phyloP scores from a whole-genome alignment of 345 rosid species.

The Populus tremula region DNA sequence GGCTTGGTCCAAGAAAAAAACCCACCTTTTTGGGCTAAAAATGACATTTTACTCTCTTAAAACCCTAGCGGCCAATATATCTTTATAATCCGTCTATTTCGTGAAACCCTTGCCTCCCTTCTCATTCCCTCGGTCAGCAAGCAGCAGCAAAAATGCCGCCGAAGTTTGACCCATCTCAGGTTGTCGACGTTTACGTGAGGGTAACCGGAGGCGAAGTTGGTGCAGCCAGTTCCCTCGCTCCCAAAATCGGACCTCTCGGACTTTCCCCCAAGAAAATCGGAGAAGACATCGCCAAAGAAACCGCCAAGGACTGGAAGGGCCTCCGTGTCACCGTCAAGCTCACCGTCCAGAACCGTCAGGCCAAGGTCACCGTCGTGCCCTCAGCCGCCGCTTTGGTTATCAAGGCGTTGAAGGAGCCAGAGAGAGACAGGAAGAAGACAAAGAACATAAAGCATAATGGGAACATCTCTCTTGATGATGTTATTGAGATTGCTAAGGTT shows the following conservation, averaged over 20 bases:
- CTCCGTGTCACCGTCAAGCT: conserved; percentile 18
- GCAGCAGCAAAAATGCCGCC: conserved; percentile 10
- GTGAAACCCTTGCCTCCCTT: background rate
- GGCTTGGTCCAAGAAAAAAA: too few relatives aligned
- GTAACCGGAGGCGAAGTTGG: conserved; percentile 25
- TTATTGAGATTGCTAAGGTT: conserved; percentile 17
- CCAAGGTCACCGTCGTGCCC: conserved; percentile 17
- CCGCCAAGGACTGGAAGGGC: conserved; percentile 25
- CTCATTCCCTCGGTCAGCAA: background rate
- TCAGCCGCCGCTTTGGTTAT: conserved; percentile 13
- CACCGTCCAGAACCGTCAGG: conserved; percentile 25
- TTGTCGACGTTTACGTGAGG: conserved; percentile 19
- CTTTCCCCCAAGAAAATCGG: conserved; percentile 20
- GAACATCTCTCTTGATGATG: conserved; percentile 10
- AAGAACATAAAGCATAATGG: conserved; percentile 18
- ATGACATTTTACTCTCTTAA: too few relatives aligned
- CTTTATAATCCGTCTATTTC: background rate
- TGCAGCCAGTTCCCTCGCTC: conserved; percentile 17
- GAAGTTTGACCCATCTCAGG: conserved; percentile 19
- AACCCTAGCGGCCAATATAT: too few relatives aligned
- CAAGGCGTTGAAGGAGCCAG: conserved; percentile 21
- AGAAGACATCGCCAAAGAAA: conserved; percentile 20
- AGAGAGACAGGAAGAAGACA: conserved; percentile 19
- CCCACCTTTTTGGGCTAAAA: too few relatives aligned
- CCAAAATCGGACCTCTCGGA: conserved; percentile 16